Conservation (phyloP, 1,284 basidiomycete genomes). For the Chiua sp. region DNA sequence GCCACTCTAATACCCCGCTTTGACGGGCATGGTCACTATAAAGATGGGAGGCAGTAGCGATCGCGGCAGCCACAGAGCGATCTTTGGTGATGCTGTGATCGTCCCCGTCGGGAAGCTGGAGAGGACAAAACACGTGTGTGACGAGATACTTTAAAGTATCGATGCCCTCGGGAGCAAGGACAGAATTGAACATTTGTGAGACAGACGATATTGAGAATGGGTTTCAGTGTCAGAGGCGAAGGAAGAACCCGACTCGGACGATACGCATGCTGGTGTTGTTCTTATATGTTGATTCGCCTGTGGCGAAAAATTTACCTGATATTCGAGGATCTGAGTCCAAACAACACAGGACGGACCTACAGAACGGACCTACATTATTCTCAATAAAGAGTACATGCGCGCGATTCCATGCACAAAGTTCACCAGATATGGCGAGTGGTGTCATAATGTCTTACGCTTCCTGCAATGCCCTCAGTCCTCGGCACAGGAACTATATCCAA, state of each 20-base stretch:
- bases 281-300: neutral
- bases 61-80: neutral
- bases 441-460: too few species aligned
- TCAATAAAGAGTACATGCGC: too few species aligned
- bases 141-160: slow-evolving; percentile 14
- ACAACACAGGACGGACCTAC: slow-evolving; percentile 19
- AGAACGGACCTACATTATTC: neutral
- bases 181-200: slow-evolving; percentile 4
- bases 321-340: slow-evolving; percentile 35
- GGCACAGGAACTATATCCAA: too few species aligned
- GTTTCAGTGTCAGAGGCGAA: neutral
- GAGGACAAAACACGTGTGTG: slow-evolving; percentile 26
- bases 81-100: slow-evolving; percentile 17
- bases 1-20: slow-evolving; percentile 4
- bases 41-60: slow-evolving; percentile 2
- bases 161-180: neutral
- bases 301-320: neutral
- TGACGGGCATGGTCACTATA: slow-evolving; percentile 3
- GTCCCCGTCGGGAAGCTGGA: slow-evolving; percentile 18
- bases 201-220: neutral
- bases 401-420: too few species aligned
- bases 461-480: too few species aligned
- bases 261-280: too few species aligned
- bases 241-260: too few species aligned
- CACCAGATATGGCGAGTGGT: neutral